Evolutionary conservation across 352 stramenopile genomes (phyloP).

Genomic region (Plasmopara muralis): DNA sequence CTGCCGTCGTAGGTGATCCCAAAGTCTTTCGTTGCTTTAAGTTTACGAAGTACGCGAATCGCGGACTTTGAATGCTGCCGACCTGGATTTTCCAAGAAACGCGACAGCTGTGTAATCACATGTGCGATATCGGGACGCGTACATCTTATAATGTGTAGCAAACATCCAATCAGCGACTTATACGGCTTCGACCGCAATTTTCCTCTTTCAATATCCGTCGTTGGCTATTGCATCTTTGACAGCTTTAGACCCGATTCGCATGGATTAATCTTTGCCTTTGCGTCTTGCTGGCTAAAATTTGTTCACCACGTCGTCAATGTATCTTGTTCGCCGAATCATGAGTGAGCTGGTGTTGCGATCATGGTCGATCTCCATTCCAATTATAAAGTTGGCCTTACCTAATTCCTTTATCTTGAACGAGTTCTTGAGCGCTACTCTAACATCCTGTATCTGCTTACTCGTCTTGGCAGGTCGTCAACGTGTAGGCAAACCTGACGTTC

Average conservation of each 20-base stretch:
- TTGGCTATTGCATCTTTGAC: neutral
- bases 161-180: neutral
- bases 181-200: neutral
- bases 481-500: neutral
- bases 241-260: conserved; percentile 1
- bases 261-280: neutral
- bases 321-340: neutral
- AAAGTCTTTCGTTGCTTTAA: too few relatives aligned
- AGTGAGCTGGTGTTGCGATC: neutral
- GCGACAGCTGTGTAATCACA: neutral
- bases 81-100: neutral
- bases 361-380: neutral
- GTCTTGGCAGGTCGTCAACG: neutral
- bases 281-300: neutral
- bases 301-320: conserved; percentile 1
- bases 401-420: neutral
- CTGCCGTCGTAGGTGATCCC: too few relatives aligned
- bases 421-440: neutral
- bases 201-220: neutral
- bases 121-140: neutral
- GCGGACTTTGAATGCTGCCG: too few relatives aligned
- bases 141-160: neutral
- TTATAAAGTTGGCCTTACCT: neutral
- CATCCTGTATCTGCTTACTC: neutral
- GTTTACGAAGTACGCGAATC: too few relatives aligned